A percentile compares a stretch with the other conserved stretches of the same genome.
phyloP scores from a whole-genome alignment of 2,329 filamentous ascomycete species.

The Colletotrichum somersetense region DNA sequence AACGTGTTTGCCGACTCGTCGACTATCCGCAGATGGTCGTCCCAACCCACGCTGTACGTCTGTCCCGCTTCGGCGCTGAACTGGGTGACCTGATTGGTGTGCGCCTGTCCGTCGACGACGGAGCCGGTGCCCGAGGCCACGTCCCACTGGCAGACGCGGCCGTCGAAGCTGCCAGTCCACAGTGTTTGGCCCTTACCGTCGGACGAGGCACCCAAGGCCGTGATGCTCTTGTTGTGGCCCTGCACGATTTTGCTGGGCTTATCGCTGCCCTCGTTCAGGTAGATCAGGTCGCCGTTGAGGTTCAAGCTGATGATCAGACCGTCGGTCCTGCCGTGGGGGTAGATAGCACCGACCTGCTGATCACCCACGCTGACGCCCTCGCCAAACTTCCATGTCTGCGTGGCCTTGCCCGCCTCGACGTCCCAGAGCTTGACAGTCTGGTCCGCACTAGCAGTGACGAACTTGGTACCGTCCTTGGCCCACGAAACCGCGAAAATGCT shows the following conservation, averaged over 20 bases:
- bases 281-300: constrained; percentile 89
- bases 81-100: constrained; percentile 87
- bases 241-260: constrained; percentile 80
- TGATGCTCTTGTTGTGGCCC: constrained; percentile 93
- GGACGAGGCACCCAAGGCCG: constrained; percentile 73
- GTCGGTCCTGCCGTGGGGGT: constrained; percentile 85
- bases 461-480: constrained; percentile 85
- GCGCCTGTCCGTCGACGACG: constrained; percentile 81
- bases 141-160: constrained; percentile 88
- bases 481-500: constrained; percentile 94
- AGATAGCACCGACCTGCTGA: constrained; percentile 95
- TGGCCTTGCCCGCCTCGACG: constrained; percentile 79
- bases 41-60: constrained; percentile 93
- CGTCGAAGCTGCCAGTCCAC: constrained; percentile 94
- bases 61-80: constrained; percentile 73
- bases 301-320: constrained; percentile 91
- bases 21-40: constrained; percentile 86
- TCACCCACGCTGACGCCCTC: constrained; percentile 77
- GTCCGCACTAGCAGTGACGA: constrained; percentile 93
- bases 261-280: constrained; percentile 79
- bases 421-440: constrained; percentile 97
- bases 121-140: constrained; percentile 75
- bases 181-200: constrained; percentile 73
- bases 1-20: constrained; percentile 83
- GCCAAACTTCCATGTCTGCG: constrained; percentile 88